Percentiles rank a stretch among this genome's conserved stretches.
Evolutionary conservation across 257 asterid species (phyloP).

Genomic region (Nicotiana sylvestris): DNA sequence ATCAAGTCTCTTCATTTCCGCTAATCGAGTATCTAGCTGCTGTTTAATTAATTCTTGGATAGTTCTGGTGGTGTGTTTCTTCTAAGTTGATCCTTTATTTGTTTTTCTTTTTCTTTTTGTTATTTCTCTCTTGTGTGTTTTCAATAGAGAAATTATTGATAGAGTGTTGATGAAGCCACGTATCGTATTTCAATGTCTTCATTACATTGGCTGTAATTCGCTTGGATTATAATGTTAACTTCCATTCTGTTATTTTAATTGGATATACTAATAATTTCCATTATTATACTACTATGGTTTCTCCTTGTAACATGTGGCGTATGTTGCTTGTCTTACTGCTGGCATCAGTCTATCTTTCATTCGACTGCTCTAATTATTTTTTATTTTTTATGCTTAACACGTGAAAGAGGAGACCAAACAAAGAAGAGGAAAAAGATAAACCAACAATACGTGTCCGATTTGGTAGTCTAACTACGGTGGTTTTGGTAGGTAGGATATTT

Average conservation of each 20-base stretch:
- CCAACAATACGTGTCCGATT: no score
- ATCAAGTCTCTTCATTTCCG: background rate
- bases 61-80: background rate
- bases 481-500: background rate
- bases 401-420: no score
- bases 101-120: background rate
- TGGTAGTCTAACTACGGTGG: background rate
- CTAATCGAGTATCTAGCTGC: background rate
- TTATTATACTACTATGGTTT: background rate
- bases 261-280: background rate
- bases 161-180: background rate
- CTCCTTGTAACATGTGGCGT: background rate
- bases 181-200: background rate
- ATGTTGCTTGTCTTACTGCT: background rate
- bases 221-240: background rate
- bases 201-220: background rate
- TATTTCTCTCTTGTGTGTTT: background rate
- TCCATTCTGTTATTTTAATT: background rate
- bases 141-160: background rate
- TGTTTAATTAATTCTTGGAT: background rate
- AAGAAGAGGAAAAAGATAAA: no score
- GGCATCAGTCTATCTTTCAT: background rate
- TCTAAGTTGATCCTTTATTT: background rate
- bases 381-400: no score
- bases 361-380: background rate